Conservation (phyloP, 352 stramenopile genomes). For the Blastocystis sp. region DNA sequence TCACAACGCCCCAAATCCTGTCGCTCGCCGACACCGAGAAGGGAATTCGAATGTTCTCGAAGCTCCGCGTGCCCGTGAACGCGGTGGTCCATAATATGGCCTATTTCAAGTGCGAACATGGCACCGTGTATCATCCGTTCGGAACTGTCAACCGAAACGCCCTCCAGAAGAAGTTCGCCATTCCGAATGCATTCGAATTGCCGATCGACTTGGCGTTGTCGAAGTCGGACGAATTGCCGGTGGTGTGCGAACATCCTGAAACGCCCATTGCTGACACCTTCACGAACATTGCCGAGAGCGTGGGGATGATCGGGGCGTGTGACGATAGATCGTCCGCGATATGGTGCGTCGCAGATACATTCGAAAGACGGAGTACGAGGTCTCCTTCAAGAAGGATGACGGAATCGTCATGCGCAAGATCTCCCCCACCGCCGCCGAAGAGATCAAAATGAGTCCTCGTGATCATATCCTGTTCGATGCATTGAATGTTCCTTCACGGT, state of each 20-base stretch:
- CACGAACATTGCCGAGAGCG: neutral
- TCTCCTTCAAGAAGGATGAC: conserved; percentile 47
- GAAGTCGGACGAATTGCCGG: conserved; percentile 32
- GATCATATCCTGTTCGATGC: conserved; percentile 30
- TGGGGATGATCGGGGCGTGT: neutral
- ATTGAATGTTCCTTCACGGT: conserved; percentile 9
- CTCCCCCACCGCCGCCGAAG: conserved; percentile 17
- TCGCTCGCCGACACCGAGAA: conserved; percentile 95
- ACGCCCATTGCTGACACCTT: conserved; percentile 24
- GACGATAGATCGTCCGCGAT: neutral
- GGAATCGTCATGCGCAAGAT: conserved; percentile 35
- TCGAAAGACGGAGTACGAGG: neutral
- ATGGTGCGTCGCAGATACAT: conserved; percentile 41
- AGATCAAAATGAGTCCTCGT: conserved; percentile 23
- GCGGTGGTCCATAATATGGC: conserved; percentile 98
- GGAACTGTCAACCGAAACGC: conserved; percentile 45
- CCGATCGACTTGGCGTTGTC: conserved; percentile 57
- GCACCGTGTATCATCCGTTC: conserved; percentile 61
- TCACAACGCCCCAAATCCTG: conserved; percentile 93
- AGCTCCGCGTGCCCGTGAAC: conserved; percentile 76
- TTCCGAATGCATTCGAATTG: conserved; percentile 51
- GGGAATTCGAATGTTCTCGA: conserved; percentile 55
- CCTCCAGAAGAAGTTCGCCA: conserved; percentile 56
- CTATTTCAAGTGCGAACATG: conserved; percentile 70
- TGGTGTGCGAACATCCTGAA: conserved; percentile 32